Evolutionary conservation across 2,329 filamentous ascomycete species (phyloP).

Genomic region (Botrytis galanthina): DNA sequence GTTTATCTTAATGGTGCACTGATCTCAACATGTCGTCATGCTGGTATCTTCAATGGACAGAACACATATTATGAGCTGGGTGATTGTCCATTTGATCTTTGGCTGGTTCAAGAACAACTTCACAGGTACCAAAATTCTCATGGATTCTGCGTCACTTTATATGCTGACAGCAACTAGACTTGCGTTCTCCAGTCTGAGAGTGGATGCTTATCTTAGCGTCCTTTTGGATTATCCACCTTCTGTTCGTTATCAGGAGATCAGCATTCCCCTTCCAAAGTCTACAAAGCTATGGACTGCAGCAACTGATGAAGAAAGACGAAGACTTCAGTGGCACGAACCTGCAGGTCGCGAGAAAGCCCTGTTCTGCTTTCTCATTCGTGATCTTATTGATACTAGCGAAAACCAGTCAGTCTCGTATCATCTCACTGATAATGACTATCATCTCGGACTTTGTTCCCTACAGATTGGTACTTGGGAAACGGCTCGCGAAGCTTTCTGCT

Average conservation of each 20-base stretch:
- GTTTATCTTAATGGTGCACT: conserved; percentile 12
- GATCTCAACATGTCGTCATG: conserved; percentile 8
- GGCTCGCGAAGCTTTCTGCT: conserved; percentile 13
- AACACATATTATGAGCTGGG: conserved; percentile 15
- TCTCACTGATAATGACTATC: conserved; percentile 7
- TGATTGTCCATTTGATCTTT: conserved; percentile 15
- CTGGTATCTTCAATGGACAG: conserved; percentile 14
- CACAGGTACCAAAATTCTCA: background rate
- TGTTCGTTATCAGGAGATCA: conserved; percentile 17
- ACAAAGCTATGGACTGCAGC: background rate
- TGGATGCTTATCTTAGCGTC: conserved; percentile 13
- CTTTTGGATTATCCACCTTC: conserved; percentile 12
- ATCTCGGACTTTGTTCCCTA: conserved; percentile 11
- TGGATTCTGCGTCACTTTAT: too few relatives aligned
- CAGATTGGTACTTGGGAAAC: conserved; percentile 17
- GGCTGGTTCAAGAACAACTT: conserved; percentile 8
- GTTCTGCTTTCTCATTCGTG: conserved; percentile 15
- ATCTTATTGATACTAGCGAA: conserved; percentile 2
- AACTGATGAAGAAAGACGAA: conserved; percentile 11
- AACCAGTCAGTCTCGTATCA: background rate
- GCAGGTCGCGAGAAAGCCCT: conserved; percentile 14
- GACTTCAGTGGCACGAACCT: conserved; percentile 14
- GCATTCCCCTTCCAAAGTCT: conserved; percentile 15
- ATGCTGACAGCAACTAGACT: conserved; percentile 2
- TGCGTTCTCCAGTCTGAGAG: background rate